Base-by-base conservation (phyloP, 176 grass and related monocot species). In the Hsuehochloa calcarea region DNA sequence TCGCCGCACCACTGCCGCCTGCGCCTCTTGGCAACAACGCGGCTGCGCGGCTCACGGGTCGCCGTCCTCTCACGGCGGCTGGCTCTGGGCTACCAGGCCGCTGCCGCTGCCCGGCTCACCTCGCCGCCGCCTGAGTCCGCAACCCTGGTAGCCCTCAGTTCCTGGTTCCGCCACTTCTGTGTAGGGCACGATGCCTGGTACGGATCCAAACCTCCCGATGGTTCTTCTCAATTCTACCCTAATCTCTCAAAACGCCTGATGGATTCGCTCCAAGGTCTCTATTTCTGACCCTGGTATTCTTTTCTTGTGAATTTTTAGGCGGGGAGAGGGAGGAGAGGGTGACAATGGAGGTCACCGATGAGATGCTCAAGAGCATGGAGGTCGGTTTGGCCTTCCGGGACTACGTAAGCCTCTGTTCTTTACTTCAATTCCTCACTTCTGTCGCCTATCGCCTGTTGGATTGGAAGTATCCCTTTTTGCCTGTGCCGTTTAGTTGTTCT, bases 341-440 rank as follows among this genome's bases (percentile, higher is more conserved):
- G 55, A 74, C 59, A 44, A 94, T 95, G 96, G 96, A 98, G 88
- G 85, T 95, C 68, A 94, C 79, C 17, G 96, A 98, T 44, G 96
- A 98, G 88, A 85, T 98, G 49, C 70, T 98, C 77, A 98, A 98
- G 91, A 87, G 89, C 93, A 98, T 98, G 93, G 96, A 98, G 86
- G 96, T 98, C 56, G 93, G 96, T 4, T 70, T 98, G 90, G 96
- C 96, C 56, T 98, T 98, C 81, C 74, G 93, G 41, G 96, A 98
- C 67, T 98, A 98, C 70, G 93, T 98, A 88, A 88, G 81, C 62
- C 59, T 52, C 69, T 51, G 7, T 19, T 47, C 39, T 39, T 49
- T 58, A 25, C 70, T 25, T 10, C 43, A 14, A 19, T 85, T 20
- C 43, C 1, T 81, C 15, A 8, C 70, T 84, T 37, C 44, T 49